Base-by-base conservation (phyloP, 1,139 yeast genomes). In the Blastobotrys aristatus region DNA sequence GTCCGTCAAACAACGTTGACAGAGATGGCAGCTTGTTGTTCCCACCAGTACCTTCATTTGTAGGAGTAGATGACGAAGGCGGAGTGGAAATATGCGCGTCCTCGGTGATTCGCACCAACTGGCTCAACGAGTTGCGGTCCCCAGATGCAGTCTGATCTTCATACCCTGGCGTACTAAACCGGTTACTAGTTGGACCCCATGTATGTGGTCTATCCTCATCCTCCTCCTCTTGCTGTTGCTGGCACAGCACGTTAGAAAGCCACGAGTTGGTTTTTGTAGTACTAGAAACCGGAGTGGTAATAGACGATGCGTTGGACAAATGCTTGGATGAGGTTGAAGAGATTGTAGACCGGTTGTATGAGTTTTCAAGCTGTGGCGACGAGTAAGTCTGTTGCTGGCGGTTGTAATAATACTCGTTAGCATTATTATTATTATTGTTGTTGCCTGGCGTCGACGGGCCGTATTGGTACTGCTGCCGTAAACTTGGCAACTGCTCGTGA, bases 171-270 rank as follows among this genome's bases (percentile, higher is more conserved):
- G 58, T 52, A 18, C 60, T 57, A 39, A 51, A 53, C 17, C 62
- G 50, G 43, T 58, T 56, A 31, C 50, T 50, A 16, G 61, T 52
- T 1, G 65, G 66, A 7, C 66, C 66, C 66, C 66, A 62, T 4
- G 66, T 61, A 43, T 58, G 61, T 1, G 66, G 65, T 11, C 66
- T 50, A 32, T 60, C 63, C 33, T 62, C 64, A 31, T 53, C 61
- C 2, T 54, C 49, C 44, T 47, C 32, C 27, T 24, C 27, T 6
- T 10, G 8, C 10, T 24, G 8, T 24, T 24, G 27, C 11, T 56
- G 57, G 44, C 63, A 59, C 43, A 59, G 48, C 27, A 60, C 63
- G 36, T 56, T 52, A 11, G 65, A 60, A 20, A 62, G 57, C 66
- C 66, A 62, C 18, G 63, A 55, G 35, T 53, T 55, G 5, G 64